A percentile compares a stretch with the other conserved stretches of the same genome.
These are phyloP conservation scores for Trichoderma polysporum DNA, from an alignment of 2,329 filamentous ascomycete genomes.

Conservation along the genomic window DNA sequence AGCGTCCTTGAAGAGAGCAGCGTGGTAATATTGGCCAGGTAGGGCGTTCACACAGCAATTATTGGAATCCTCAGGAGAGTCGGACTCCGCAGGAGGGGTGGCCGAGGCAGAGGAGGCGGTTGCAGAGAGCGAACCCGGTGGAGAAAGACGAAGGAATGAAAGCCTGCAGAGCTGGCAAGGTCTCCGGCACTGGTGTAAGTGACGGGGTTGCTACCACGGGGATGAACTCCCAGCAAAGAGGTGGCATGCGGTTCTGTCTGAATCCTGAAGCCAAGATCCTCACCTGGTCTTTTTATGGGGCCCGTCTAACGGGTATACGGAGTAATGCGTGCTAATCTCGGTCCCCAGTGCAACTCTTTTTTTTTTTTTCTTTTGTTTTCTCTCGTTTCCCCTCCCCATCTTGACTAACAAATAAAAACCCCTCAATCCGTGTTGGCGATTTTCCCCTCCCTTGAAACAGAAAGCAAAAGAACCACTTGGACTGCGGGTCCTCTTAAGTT, in stretches of 20 bases:
- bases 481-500: background rate
- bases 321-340: constrained; percentile 1
- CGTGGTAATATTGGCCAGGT: constrained; percentile 13
- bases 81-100: constrained; percentile 16
- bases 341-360: background rate
- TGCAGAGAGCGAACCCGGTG: background rate
- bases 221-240: background rate
- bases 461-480: background rate
- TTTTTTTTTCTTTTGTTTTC: background rate
- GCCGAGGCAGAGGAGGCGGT: constrained; percentile 8
- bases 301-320: background rate
- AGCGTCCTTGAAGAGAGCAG: background rate
- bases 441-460: background rate
- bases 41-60: constrained; percentile 6
- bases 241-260: background rate
- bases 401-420: constrained; percentile 7
- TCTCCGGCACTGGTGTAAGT: constrained; percentile 9
- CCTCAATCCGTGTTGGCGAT: background rate
- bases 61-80: constrained; percentile 17
- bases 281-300: constrained; percentile 10
- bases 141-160: constrained; percentile 13
- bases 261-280: background rate
- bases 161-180: background rate
- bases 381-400: background rate
- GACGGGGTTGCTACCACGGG: background rate